These are phyloP conservation scores for Pseudogymnoascus sp. DNA, from an alignment of 2,329 filamentous ascomycete species.

Conservation along the genomic window DNA sequence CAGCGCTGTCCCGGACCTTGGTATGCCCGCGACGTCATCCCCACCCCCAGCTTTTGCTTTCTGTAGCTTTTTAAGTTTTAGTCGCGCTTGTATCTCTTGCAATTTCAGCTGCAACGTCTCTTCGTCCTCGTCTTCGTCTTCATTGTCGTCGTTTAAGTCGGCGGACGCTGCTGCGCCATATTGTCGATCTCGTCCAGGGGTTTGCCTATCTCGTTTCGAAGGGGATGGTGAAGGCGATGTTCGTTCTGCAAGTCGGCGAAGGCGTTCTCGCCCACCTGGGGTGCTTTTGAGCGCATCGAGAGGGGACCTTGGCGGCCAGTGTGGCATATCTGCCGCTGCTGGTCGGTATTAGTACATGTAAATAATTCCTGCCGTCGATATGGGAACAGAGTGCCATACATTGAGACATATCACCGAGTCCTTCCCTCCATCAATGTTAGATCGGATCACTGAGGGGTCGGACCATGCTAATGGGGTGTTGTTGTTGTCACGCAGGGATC, in stretches of 20 bases:
- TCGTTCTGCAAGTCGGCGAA: constrained; percentile 58
- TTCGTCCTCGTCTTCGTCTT: constrained; percentile 73
- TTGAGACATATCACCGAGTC: constrained; percentile 21
- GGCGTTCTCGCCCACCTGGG: constrained; percentile 69
- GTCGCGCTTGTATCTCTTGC: constrained; percentile 76
- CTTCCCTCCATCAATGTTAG: constrained; percentile 7
- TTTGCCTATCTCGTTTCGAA: constrained; percentile 34
- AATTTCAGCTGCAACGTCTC: constrained; percentile 81
- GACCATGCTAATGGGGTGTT: constrained; percentile 1
- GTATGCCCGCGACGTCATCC: neutral
- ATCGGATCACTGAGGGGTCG: neutral
- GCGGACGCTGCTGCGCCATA: constrained; percentile 14
- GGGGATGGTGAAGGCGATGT: constrained; percentile 63
- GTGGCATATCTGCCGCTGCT: constrained; percentile 34
- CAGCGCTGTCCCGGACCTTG: constrained; percentile 13
- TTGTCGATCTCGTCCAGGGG: neutral
- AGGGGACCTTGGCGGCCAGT: constrained; percentile 61
- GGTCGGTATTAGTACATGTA: neutral
- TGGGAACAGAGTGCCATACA: constrained; percentile 13
- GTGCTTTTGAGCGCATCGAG: constrained; percentile 57
- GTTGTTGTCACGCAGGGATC: constrained; percentile 2
- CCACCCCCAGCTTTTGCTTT: constrained; percentile 43
- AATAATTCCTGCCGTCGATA: neutral
- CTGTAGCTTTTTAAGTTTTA: constrained; percentile 82
- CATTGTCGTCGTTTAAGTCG: constrained; percentile 33